phyloP scores from a whole-genome alignment of 176 grass and related monocot species.

The Triticum timopheevii region DNA sequence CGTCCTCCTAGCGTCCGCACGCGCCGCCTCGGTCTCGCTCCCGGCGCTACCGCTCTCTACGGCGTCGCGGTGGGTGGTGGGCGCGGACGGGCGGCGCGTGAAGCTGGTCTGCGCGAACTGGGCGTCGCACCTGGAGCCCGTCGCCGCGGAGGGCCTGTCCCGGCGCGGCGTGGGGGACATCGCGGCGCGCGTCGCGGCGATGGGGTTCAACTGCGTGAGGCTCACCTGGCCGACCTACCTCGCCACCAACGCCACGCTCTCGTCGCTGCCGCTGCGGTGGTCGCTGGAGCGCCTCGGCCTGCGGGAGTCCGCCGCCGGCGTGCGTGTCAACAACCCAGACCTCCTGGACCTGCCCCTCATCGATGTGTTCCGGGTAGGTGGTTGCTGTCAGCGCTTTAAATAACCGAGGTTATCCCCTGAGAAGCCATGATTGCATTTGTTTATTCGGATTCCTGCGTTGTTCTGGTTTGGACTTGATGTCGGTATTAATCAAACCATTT shows the following conservation, averaged over 20 bases:
- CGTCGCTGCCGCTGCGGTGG: constrained; percentile 58
- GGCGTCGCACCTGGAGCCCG: constrained; percentile 82
- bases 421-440: neutral
- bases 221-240: constrained; percentile 90
- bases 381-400: neutral
- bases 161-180: constrained; percentile 60
- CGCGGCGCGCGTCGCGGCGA: constrained; percentile 48
- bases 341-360: constrained; percentile 82
- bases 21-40: neutral
- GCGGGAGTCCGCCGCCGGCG: constrained; percentile 68
- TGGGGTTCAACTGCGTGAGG: constrained; percentile 91
- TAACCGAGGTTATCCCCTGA: neutral
- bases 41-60: constrained; percentile 68
- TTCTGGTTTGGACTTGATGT: neutral
- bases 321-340: constrained; percentile 62
- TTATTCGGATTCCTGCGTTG: neutral
- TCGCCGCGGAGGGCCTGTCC: constrained; percentile 75
- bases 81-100: constrained; percentile 52
- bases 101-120: constrained; percentile 94
- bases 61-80: constrained; percentile 74
- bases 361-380: constrained; percentile 59
- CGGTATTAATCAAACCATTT: constrained; percentile 6
- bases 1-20: neutral
- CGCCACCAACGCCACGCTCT: constrained; percentile 68
- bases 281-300: constrained; percentile 69